Conservation (phyloP, 164 flowering plant species). For the Hamamelis virginiana region DNA sequence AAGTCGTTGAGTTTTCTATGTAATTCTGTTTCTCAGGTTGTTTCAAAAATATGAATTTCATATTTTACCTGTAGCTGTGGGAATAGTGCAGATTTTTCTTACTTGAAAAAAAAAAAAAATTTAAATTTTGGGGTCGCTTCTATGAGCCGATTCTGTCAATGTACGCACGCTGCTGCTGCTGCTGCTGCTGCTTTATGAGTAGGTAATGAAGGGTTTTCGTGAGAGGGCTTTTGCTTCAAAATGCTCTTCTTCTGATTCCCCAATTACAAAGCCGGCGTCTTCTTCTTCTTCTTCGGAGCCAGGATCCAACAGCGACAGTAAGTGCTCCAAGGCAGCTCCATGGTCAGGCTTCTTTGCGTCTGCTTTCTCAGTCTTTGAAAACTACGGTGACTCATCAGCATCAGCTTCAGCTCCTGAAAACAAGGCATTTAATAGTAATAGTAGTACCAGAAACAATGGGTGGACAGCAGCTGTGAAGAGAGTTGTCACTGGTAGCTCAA, state of each 20-base stretch:
- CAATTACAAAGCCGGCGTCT: constrained; percentile 15
- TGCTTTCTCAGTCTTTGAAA: constrained; percentile 54
- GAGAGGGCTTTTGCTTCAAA: constrained; percentile 37
- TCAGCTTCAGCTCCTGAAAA: constrained; percentile 22
- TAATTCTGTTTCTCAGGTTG: too few relatives aligned
- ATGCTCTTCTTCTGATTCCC: constrained; percentile 31
- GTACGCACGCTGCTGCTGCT: not conserved
- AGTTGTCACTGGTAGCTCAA: constrained; percentile 56
- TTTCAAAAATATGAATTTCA: too few relatives aligned
- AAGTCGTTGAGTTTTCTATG: too few relatives aligned
- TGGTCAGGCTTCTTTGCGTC: constrained; percentile 60
- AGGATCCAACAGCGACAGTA: constrained; percentile 26
- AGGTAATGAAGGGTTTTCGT: constrained; percentile 63
- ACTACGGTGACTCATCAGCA: constrained; percentile 26
- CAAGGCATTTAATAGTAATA: constrained; percentile 23
- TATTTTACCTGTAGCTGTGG: too few relatives aligned
- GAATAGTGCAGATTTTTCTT: too few relatives aligned
- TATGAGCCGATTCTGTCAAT: constrained; percentile 5
- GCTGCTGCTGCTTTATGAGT: constrained; percentile 16
- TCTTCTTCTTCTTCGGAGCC: constrained; percentile 26
- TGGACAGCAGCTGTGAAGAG: constrained; percentile 68
- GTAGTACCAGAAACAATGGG: constrained; percentile 45
- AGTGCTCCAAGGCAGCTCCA: constrained; percentile 33
- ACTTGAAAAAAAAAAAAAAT: not conserved
- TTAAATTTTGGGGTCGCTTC: constrained; percentile 2